Conservation (phyloP, 2,329 filamentous ascomycete species). For the Cladosporium sp. region DNA sequence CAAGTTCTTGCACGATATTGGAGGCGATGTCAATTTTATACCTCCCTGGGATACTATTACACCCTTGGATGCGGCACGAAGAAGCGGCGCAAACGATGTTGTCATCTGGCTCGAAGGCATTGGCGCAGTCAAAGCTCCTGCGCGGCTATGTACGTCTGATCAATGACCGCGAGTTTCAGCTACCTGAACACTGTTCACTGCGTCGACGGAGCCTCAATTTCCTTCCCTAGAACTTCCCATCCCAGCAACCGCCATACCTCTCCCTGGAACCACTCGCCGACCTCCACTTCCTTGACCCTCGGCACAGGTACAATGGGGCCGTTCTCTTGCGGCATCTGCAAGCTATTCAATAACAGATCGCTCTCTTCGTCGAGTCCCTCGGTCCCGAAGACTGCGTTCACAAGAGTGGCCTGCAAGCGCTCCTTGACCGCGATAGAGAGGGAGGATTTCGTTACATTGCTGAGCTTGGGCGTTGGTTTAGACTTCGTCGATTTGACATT, state of each 20-base stretch:
- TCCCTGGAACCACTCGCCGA: constrained; percentile 49
- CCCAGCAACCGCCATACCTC: constrained; percentile 54
- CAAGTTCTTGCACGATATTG: not conserved
- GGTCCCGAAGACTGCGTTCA: constrained; percentile 39
- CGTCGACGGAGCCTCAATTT: not conserved
- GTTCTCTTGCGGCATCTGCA: constrained; percentile 33
- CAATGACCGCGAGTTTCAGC: too few relatives aligned
- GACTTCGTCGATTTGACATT: constrained; percentile 21
- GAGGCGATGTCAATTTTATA: not conserved
- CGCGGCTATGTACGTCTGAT: too few relatives aligned
- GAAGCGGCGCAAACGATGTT: not conserved
- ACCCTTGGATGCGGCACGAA: not conserved
- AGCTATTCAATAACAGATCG: constrained; percentile 37
- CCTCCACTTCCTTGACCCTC: constrained; percentile 35
- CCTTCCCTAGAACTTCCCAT: constrained; percentile 39
- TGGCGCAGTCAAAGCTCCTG: not conserved
- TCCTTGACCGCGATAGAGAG: constrained; percentile 35
- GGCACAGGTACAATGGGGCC: constrained; percentile 23
- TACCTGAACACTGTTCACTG: too few relatives aligned
- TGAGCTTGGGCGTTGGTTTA: constrained; percentile 20
- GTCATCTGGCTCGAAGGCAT: not conserved
- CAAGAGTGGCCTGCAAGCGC: constrained; percentile 39
- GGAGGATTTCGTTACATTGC: constrained; percentile 25
- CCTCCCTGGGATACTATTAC: not conserved
- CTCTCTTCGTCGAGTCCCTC: constrained; percentile 24